These are phyloP conservation scores for Xylaria palmicola DNA, from an alignment of 495 filamentous ascomycete species.

Conservation along the genomic window DNA sequence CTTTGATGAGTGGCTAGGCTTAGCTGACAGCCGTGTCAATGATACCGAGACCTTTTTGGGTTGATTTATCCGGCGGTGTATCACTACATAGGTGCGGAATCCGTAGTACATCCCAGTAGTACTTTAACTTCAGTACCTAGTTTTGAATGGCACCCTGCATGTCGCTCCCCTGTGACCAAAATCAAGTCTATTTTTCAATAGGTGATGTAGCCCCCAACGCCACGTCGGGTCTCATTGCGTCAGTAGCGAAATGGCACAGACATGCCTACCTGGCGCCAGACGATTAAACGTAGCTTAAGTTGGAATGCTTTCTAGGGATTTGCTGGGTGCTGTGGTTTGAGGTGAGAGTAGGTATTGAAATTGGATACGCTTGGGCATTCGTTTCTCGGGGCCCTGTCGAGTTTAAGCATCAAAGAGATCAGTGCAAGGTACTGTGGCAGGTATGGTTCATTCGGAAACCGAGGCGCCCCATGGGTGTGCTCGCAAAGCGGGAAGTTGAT, in stretches of 20 bases:
- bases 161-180: background rate
- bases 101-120: background rate
- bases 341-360: background rate
- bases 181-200: background rate
- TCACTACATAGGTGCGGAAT: slow-evolving; percentile 3
- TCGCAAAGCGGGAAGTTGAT: slow-evolving; percentile 5
- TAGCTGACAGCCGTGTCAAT: slow-evolving; percentile 14
- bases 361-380: background rate
- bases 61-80: slow-evolving; percentile 14
- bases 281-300: background rate
- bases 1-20: slow-evolving; percentile 12
- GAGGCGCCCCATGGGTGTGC: slow-evolving; percentile 14
- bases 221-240: slow-evolving; percentile 17
- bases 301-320: background rate
- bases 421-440: background rate
- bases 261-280: slow-evolving; percentile 5
- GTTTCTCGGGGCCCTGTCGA: background rate
- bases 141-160: slow-evolving; percentile 5
- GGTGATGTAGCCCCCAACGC: background rate
- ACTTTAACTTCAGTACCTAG: background rate
- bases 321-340: background rate
- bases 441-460: slow-evolving; percentile 4
- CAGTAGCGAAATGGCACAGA: slow-evolving; percentile 9
- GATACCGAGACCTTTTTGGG: background rate
- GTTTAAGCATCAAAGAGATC: background rate